phyloP scores from a whole-genome alignment of 2,329 filamentous ascomycete genomes.

The Xylaria sp. region DNA sequence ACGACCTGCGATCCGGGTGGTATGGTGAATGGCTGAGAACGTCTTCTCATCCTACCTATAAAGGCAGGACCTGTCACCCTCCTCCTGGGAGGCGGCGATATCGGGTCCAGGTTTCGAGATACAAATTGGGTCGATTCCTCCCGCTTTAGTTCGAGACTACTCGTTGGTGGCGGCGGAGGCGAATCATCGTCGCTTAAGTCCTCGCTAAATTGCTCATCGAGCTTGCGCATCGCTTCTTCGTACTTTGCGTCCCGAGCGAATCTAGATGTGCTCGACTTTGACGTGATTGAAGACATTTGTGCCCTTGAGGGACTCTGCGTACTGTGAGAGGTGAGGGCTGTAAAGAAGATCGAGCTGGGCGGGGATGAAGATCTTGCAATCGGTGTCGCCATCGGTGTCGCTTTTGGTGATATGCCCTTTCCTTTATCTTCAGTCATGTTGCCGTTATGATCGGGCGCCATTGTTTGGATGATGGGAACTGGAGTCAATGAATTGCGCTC shows the following conservation, averaged over 20 bases:
- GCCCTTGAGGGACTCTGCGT: conserved; percentile 51
- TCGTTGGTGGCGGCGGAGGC: conserved; percentile 4
- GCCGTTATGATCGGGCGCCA: conserved; percentile 31
- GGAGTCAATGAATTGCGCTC: conserved; percentile 19
- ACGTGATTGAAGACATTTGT: conserved; percentile 44
- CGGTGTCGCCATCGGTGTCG: conserved; percentile 31
- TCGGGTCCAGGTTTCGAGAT: conserved; percentile 33
- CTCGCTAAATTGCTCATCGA: conserved; percentile 50
- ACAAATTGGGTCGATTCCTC: conserved; percentile 24
- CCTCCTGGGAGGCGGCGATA: conserved; percentile 44
- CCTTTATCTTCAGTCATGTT: neutral
- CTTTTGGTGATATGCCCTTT: conserved; percentile 12
- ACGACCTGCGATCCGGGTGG: conserved; percentile 53
- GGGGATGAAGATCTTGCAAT: conserved; percentile 41
- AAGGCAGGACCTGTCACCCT: neutral
- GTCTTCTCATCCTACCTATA: neutral
- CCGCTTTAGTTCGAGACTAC: conserved; percentile 22
- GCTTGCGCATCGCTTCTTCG: conserved; percentile 56
- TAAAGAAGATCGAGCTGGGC: conserved; percentile 54
- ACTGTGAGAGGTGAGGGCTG: conserved; percentile 52
- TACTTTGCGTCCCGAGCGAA: conserved; percentile 52
- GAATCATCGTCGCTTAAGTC: conserved; percentile 32
- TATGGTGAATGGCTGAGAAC: conserved; percentile 42
- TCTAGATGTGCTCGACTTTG: conserved; percentile 41
- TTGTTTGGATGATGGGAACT: neutral